Conservation (phyloP, 495 filamentous ascomycete species). For the Trichoderma reesei region DNA sequence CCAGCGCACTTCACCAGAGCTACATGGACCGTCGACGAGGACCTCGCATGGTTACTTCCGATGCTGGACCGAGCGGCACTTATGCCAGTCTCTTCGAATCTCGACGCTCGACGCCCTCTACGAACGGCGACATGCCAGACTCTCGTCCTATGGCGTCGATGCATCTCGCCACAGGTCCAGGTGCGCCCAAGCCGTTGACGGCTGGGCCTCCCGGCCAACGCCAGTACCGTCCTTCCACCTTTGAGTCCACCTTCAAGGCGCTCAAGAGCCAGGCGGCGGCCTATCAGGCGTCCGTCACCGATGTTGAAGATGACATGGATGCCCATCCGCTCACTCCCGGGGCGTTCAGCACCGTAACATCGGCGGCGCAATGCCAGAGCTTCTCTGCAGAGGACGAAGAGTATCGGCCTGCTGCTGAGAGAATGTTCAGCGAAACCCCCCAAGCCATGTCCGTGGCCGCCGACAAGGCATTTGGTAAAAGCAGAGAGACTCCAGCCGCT, state of each 20-base stretch:
- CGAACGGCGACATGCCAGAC: slow-evolving; percentile 8
- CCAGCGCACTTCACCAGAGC: not conserved
- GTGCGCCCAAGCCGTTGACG: slow-evolving; percentile 34
- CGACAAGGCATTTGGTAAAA: too few relatives aligned
- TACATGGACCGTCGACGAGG: not conserved
- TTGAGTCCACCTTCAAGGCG: slow-evolving; percentile 17
- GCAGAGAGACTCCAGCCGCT: too few relatives aligned
- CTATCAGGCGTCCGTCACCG: not conserved
- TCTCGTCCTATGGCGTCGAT: not conserved
- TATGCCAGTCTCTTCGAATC: not conserved
- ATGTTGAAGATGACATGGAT: not conserved
- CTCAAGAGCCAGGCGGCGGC: not conserved
- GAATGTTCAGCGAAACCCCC: too few relatives aligned
- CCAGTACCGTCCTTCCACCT: slow-evolving; percentile 22
- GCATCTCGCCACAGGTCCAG: slow-evolving; percentile 14
- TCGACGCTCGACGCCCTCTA: slow-evolving; percentile 12
- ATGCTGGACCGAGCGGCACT: not conserved
- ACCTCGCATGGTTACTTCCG: not conserved
- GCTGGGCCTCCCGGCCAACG: slow-evolving; percentile 40
- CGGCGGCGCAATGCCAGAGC: not conserved
- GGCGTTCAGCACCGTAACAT: not conserved
- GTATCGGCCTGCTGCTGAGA: too few relatives aligned
- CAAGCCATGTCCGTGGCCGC: too few relatives aligned
- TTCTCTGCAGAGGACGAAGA: not conserved
- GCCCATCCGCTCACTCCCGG: not conserved